Conservation (phyloP, 1,139 yeast genomes). For the Casaregolazyma lundiana region DNA sequence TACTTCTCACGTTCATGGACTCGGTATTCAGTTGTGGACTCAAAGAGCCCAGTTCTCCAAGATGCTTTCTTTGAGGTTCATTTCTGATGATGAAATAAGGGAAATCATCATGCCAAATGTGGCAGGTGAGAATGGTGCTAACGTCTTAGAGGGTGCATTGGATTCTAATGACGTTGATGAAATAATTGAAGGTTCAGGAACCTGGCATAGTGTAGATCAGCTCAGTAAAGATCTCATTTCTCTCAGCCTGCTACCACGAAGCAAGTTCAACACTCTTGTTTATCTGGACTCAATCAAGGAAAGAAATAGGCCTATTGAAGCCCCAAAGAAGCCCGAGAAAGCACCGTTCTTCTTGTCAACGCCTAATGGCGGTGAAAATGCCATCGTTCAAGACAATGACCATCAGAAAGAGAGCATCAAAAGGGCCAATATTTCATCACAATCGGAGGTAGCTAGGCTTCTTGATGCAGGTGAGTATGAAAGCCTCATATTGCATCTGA, state of each 20-base stretch:
- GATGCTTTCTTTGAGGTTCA: constrained; percentile 60
- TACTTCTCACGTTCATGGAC: constrained; percentile 86
- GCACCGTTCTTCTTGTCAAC: constrained; percentile 78
- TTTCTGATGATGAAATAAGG: constrained; percentile 58
- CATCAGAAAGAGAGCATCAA: constrained; percentile 15
- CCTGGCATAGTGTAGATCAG: constrained; percentile 46
- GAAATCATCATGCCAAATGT: constrained; percentile 63
- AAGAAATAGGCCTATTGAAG: constrained; percentile 86
- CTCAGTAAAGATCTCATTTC: constrained; percentile 62
- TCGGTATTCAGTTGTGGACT: constrained; percentile 91
- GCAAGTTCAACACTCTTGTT: constrained; percentile 70
- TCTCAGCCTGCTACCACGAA: constrained; percentile 69
- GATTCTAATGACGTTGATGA: constrained; percentile 32
- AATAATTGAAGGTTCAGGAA: constrained; percentile 26
- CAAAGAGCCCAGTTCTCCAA: constrained; percentile 80
- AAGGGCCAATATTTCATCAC: constrained; percentile 43
- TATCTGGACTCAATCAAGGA: constrained; percentile 79
- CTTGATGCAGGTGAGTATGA: constrained; percentile 51
- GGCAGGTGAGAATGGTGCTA: constrained; percentile 78
- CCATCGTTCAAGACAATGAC: constrained; percentile 10
- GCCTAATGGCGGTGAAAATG: constrained; percentile 42
- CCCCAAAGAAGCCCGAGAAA: constrained; percentile 79
- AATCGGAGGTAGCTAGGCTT: constrained; percentile 66
- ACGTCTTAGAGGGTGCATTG: constrained; percentile 76
- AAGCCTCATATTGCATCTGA: constrained; percentile 51